Conservation (phyloP, 1,139 yeast species). For the Pichia sp. region DNA sequence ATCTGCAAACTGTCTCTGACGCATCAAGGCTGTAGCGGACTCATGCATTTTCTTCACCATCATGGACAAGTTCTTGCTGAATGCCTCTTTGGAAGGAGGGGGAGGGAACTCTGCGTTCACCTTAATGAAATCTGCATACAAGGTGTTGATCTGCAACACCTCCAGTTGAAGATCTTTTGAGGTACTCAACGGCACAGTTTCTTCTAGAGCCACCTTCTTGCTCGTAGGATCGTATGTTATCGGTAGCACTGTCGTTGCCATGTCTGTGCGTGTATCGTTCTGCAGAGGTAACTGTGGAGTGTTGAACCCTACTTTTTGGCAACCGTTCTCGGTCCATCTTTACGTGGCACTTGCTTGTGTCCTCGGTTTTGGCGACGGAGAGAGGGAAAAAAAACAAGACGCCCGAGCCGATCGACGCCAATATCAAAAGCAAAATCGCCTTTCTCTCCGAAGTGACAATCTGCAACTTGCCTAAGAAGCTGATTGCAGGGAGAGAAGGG, state of each 20-base stretch:
- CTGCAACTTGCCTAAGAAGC: not conserved
- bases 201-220: constrained; percentile 28
- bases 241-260: constrained; percentile 24
- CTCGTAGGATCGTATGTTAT: constrained; percentile 30
- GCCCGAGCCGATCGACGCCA: not conserved
- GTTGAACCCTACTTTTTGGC: no score
- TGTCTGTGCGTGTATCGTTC: not conserved
- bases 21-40: constrained; percentile 62
- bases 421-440: not conserved
- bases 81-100: constrained; percentile 48
- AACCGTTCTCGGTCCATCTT: no score
- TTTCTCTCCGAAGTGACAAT: no score
- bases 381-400: not conserved
- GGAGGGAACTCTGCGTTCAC: constrained; percentile 69
- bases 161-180: constrained; percentile 42
- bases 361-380: not conserved
- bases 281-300: no score
- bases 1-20: constrained; percentile 59
- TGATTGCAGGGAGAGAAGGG: not conserved
- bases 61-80: constrained; percentile 55
- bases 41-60: constrained; percentile 74
- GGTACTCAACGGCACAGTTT: constrained; percentile 20
- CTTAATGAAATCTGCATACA: constrained; percentile 57
- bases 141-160: constrained; percentile 58
- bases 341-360: not conserved